phyloP scores from a whole-genome alignment of 139 green algal genomes.

The Coelastrella sp. region DNA sequence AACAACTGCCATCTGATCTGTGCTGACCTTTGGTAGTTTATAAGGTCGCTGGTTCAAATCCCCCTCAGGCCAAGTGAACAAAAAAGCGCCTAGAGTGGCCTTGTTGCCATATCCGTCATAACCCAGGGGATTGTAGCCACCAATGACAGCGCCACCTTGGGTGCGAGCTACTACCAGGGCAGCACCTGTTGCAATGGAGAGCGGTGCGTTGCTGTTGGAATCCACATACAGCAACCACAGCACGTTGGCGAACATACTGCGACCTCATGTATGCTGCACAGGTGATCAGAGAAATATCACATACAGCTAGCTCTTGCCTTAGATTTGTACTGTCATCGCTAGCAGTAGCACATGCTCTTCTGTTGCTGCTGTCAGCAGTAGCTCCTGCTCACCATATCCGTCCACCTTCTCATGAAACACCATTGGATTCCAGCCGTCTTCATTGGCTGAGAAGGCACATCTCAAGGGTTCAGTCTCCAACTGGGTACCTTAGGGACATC shows the following conservation, averaged over 20 bases:
- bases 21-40: conserved; percentile 34
- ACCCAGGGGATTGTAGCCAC: conserved; percentile 56
- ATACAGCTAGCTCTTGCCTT: too few relatives aligned
- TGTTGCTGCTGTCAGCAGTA: too few relatives aligned
- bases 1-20: conserved; percentile 48
- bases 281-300: too few relatives aligned
- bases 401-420: conserved; percentile 48
- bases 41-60: neutral
- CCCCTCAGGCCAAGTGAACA: conserved; percentile 32
- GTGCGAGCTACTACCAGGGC: conserved; percentile 43
- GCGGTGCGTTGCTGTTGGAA: too few relatives aligned
- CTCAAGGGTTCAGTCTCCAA: conserved; percentile 49
- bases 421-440: conserved; percentile 51
- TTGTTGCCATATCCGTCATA: conserved; percentile 23
- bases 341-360: too few relatives aligned
- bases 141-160: conserved; percentile 49
- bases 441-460: conserved; percentile 48
- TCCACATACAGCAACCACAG: too few relatives aligned
- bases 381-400: conserved; percentile 22
- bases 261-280: too few relatives aligned
- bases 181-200: neutral
- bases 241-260: too few relatives aligned
- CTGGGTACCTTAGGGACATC: conserved; percentile 41
- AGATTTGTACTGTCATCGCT: too few relatives aligned
- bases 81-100: conserved; percentile 17